A percentile compares a stretch with the other conserved stretches of the same genome.
Evolutionary conservation across 2,329 filamentous ascomycete species (phyloP).

Genomic region (Coniella lustricola): DNA sequence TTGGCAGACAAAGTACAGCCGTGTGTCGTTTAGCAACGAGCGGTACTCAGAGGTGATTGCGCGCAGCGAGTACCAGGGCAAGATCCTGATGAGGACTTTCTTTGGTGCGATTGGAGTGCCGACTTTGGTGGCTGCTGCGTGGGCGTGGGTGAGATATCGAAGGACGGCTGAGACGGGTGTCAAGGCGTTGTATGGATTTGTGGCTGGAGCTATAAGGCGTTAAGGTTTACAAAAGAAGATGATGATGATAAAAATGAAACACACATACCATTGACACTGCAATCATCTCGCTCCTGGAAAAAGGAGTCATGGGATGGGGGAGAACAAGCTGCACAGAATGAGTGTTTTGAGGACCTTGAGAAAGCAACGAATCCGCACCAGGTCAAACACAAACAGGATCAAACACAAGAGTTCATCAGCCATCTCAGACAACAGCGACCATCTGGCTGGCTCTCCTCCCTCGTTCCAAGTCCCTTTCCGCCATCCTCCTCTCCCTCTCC

Average conservation of each 20-base stretch:
- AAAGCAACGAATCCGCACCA: neutral
- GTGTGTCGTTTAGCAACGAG: slow-evolving; percentile 91
- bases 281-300: too few relatives aligned
- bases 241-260: neutral
- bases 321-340: too few relatives aligned
- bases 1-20: slow-evolving; percentile 87
- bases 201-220: neutral
- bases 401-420: neutral
- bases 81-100: slow-evolving; percentile 44
- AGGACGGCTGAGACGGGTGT: slow-evolving; percentile 2
- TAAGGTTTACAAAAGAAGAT: neutral
- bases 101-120: slow-evolving; percentile 25
- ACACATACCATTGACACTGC: too few relatives aligned
- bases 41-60: slow-evolving; percentile 76
- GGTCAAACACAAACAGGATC: neutral
- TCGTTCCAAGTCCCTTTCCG: neutral
- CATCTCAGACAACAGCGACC: neutral
- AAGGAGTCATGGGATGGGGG: too few relatives aligned
- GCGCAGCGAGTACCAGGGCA: slow-evolving; percentile 62
- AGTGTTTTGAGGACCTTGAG: too few relatives aligned
- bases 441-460: too few relatives aligned
- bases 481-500: neutral
- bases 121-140: slow-evolving; percentile 13
- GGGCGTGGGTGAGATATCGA: slow-evolving; percentile 13
- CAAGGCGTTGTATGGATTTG: neutral